Conservation (phyloP, 139 green algal genomes). For the Yamagishiella unicocca region DNA sequence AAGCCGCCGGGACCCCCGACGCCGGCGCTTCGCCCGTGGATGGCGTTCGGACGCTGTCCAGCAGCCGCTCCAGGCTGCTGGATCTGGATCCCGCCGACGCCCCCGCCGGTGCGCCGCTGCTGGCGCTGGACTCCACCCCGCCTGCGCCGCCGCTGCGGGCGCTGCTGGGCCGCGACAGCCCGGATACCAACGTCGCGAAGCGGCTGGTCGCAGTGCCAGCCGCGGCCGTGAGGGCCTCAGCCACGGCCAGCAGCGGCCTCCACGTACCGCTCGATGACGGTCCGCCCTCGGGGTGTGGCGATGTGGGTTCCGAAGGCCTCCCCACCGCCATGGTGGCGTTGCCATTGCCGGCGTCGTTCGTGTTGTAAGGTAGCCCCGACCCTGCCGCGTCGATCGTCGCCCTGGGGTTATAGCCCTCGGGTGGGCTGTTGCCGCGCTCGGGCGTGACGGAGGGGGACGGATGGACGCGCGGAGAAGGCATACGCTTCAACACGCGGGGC, state of each 20-base stretch:
- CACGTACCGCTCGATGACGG: background rate
- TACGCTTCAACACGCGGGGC: background rate
- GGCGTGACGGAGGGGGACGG: constrained; percentile 7
- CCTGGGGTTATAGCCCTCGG: constrained; percentile 18
- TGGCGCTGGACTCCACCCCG: background rate
- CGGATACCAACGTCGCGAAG: background rate
- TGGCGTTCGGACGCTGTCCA: no score
- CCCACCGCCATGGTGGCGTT: background rate
- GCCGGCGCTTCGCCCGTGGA: no score
- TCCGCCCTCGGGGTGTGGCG: background rate
- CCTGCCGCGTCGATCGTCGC: background rate
- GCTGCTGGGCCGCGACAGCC: background rate
- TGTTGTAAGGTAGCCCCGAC: background rate
- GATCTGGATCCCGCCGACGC: no score
- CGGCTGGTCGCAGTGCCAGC: background rate
- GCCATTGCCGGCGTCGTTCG: background rate
- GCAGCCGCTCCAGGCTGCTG: no score
- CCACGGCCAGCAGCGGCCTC: background rate
- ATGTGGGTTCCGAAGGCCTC: background rate
- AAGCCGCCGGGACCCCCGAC: background rate
- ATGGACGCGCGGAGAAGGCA: constrained; percentile 31
- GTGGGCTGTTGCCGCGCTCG: constrained; percentile 15
- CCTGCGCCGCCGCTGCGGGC: background rate
- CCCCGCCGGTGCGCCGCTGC: background rate
- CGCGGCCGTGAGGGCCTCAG: background rate